Base-by-base conservation (phyloP, 2,329 filamentous ascomycete genomes). In the Penicillium sp. region DNA sequence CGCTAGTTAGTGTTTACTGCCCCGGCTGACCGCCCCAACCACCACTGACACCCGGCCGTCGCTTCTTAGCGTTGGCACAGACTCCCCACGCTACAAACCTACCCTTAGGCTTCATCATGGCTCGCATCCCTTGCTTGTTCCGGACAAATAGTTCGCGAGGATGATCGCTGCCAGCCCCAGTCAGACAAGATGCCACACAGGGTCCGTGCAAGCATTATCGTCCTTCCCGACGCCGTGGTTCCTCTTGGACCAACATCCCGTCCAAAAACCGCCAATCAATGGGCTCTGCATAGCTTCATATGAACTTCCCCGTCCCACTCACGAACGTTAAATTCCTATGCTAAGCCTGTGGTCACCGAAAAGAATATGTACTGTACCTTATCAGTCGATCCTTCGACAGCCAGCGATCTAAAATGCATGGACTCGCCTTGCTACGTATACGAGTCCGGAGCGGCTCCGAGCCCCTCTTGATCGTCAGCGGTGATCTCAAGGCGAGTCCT, bases 101-200 rank as follows among this genome's bases (percentile, higher is more conserved):
- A n/a, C n/a, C n/a, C n/a, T n/a, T n/a, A n/a, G n/a, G n/a, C n/a
- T n/a, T n/a, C 40, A 53, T 26, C 28, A 33, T 38, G 42, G 51
- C 11, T 26, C 23, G 14, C 42, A 18, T 47, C 51, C 51, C 51
- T 53, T 53, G 51, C 51, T 35, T 53, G 18, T 14, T 26, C 24
- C 40, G 21, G 42, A 30, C 51, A 21, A 47, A 53, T 47, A 21
- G 11, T 47, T 18, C 23, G 28, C 45, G n/a, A 12, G 14, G 38
- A 20, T 42, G 21, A 20, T 43, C 40, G 12, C 9, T 53, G 26
- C 12, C 5, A 23, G 46, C 23, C 16, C 50, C 4, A 24, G 9
- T n/a, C 23, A 23, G 23, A 24, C 42, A 30, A 26, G n/a, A 23
- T 45, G 23, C 23, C 14, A n/a, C 18, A 21, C 46, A n/a, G n/a